Evolutionary conservation across 2,329 filamentous ascomycete species (phyloP).

Genomic region (Trichoderma hamatum): DNA sequence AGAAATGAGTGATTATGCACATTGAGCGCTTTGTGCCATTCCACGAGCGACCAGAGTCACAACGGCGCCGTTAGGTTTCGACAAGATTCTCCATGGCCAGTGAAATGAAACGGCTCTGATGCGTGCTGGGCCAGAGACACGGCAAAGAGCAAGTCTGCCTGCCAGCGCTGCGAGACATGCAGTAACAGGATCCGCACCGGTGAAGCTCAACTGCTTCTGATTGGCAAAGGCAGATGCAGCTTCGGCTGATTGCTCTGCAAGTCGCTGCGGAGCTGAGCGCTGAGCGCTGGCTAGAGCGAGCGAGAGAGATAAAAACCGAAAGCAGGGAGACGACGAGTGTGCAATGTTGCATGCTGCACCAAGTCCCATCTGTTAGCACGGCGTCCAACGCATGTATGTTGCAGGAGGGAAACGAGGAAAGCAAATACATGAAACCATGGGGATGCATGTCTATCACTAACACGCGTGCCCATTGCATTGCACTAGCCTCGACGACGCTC

Average conservation of each 20-base stretch:
- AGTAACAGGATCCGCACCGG: conserved; percentile 12
- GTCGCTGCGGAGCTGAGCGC: conserved; percentile 8
- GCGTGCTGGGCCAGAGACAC: background rate
- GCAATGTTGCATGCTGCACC: background rate
- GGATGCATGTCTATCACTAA: background rate
- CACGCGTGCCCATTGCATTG: background rate
- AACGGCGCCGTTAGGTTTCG: background rate
- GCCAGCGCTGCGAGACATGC: conserved; percentile 7
- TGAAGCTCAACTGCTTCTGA: background rate
- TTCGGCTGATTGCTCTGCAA: background rate
- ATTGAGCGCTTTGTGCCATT: background rate
- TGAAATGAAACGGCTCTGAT: background rate
- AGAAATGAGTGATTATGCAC: background rate
- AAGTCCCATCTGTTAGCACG: background rate
- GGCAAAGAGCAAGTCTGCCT: background rate
- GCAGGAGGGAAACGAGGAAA: background rate
- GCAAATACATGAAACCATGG: background rate
- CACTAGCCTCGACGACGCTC: background rate
- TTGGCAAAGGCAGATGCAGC: conserved; percentile 10
- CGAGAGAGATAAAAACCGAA: background rate
- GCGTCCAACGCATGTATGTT: background rate
- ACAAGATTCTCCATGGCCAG: background rate
- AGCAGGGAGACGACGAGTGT: background rate
- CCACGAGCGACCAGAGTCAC: background rate
- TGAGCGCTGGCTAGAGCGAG: background rate